Evolutionary conservation across 805 yeast genomes (phyloP).

Genomic region (Ogataea saltuana): DNA sequence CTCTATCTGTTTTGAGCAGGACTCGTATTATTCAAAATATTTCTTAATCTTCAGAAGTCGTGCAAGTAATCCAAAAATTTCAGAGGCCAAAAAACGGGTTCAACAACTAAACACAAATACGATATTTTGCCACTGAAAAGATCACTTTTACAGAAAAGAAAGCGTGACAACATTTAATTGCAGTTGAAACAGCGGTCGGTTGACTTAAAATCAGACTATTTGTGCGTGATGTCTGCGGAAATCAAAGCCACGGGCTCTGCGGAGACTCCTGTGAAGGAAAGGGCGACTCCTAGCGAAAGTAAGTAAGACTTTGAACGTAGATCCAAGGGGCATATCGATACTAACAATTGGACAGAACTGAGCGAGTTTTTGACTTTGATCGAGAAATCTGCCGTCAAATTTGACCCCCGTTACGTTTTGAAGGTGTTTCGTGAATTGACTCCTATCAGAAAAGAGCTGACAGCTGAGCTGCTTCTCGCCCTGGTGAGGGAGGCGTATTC

Average conservation of each 20-base stretch:
- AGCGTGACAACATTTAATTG: neutral
- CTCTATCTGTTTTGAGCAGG: no score
- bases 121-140: conserved; percentile 18
- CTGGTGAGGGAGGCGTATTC: conserved; percentile 61
- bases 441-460: conserved; percentile 65
- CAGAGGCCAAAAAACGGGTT: neutral
- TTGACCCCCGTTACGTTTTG: conserved; percentile 85
- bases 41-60: no score
- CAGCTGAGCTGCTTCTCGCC: conserved; percentile 52
- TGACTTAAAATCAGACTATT: neutral
- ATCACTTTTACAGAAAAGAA: neutral
- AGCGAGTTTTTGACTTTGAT: conserved; percentile 27
- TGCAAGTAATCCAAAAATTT: no score
- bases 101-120: conserved; percentile 2
- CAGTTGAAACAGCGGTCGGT: conserved; percentile 4
- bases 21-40: no score
- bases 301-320: conserved; percentile 7
- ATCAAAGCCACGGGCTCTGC: neutral
- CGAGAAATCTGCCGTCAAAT: conserved; percentile 44
- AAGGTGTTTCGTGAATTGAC: conserved; percentile 84
- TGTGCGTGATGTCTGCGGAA: conserved; percentile 8
- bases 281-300: conserved; percentile 15
- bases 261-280: conserved; percentile 4
- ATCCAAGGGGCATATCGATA: neutral
- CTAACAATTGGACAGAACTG: conserved; percentile 20